Percentiles rank a stretch among this genome's conserved stretches.
These are phyloP conservation scores for Linnemannia zychae DNA, from an alignment of 192 early-diverging fungal species.

Conservation along the genomic window DNA sequence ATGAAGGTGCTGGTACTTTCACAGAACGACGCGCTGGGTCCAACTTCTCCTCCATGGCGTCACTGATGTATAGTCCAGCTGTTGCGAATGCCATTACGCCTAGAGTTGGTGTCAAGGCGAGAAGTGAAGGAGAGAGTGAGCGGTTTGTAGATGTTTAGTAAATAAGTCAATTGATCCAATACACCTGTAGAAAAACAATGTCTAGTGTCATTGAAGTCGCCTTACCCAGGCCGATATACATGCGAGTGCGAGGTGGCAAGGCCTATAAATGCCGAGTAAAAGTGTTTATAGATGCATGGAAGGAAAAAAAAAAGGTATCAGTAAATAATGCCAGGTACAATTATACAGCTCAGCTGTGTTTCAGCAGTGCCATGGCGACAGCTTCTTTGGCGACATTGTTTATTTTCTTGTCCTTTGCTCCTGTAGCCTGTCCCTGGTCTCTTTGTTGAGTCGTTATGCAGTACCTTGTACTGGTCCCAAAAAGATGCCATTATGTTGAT, in stretches of 20 bases:
- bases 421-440: neutral
- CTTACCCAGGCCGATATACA: conserved; percentile 52
- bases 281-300: neutral
- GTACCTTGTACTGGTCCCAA: conserved; percentile 33
- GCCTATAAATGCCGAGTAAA: conserved; percentile 16
- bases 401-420: neutral
- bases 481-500: conserved; percentile 10
- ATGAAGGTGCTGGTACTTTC: neutral
- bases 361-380: too few species aligned
- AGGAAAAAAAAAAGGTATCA: neutral
- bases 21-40: conserved; percentile 30
- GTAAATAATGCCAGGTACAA: too few species aligned
- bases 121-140: neutral
- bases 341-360: too few species aligned
- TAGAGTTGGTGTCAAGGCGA: neutral
- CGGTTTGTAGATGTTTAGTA: too few species aligned
- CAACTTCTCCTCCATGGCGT: conserved; percentile 43
- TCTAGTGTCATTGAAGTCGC: neutral
- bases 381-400: neutral
- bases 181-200: neutral
- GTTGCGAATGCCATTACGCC: conserved; percentile 52
- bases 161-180: neutral
- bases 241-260: conserved; percentile 51
- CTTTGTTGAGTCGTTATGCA: neutral
- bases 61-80: conserved; percentile 46